Evolutionary conservation across 108 stramenopile species (phyloP), one percentile per base, ranked within the genome.

Genomic region (Discostella pseudostelligera): DNA sequence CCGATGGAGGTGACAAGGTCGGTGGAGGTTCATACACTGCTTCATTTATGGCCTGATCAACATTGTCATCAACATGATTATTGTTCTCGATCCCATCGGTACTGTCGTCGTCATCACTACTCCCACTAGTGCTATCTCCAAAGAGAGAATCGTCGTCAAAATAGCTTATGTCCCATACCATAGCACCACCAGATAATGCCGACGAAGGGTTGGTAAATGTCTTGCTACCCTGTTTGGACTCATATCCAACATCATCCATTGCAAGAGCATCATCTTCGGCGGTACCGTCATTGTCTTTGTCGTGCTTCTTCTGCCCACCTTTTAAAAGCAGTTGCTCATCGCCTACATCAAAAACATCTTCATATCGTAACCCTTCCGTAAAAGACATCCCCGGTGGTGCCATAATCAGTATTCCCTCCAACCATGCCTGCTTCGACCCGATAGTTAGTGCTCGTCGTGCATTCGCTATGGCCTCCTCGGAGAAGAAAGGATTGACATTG

Each of bases 121-220:
- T 74, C 8, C 55, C 67, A 64, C 74, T 74, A 20, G 68, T 67
- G 45, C 79, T 80, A 20, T 75, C 74, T 14, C 85, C 87, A 72
- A 91, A 92, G n/a, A 92, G 71, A 8, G 90, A 92, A 76, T 92
- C 90, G 48, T 92, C 87, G 55, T 92, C 90, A 62, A 92, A 84
- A 69, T 61, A 85, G 72, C 60, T 76, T 47, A 74, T 77, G 25
- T 83, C 80, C 78, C 67, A 84, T 17, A 74, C 66, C 26, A 39
- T 60, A 21, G 61, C 40, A 1, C 37, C 44, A 54, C 51, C 40
- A 10, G 51, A 29, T 29, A 67, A 28, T 29, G 42, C 8, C 25
- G 56, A 60, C 21, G 25, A 13, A 3, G 44, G 32, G 13, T 2
- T 0, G 19, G 19, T 17, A 28, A 54, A 8, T 47, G 4, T 14